Conservation (phyloP, 495 filamentous ascomycete species). For the Annulohypoxylon stygium region DNA sequence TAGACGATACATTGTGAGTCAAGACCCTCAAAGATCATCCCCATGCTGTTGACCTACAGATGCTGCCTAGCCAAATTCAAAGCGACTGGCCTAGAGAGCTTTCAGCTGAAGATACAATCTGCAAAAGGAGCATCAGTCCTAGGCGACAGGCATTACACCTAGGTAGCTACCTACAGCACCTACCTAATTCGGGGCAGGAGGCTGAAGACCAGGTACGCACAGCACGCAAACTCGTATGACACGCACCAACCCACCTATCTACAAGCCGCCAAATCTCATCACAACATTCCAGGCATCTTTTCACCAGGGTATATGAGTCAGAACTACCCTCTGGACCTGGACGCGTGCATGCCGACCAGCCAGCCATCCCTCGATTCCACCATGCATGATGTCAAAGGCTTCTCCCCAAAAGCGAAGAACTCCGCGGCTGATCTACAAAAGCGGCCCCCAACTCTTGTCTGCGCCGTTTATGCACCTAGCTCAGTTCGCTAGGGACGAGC, state of each 20-base stretch:
- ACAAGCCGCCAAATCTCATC: neutral
- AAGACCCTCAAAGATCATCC: too few species aligned
- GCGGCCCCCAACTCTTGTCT: conserved; percentile 2
- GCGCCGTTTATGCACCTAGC: neutral
- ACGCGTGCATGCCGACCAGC: neutral
- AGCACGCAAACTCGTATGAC: neutral
- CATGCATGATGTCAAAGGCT: neutral
- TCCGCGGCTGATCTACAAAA: neutral
- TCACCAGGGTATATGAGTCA: conserved; percentile 9
- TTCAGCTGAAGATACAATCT: too few species aligned
- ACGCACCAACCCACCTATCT: neutral
- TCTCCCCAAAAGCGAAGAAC: conserved; percentile 4
- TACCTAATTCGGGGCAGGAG: too few species aligned
- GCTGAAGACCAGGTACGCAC: neutral
- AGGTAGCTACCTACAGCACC: too few species aligned
- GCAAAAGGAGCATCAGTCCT: too few species aligned
- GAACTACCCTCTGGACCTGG: neutral
- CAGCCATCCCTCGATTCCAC: conserved; percentile 1
- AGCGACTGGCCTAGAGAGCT: too few species aligned
- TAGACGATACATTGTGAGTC: too few species aligned
- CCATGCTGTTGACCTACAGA: too few species aligned
- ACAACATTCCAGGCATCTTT: neutral
- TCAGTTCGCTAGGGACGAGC: neutral
- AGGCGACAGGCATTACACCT: too few species aligned
- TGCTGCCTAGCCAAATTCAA: too few species aligned